Base-by-base conservation (phyloP, 75 land plant species). In the Isoetes taiwanensis region DNA sequence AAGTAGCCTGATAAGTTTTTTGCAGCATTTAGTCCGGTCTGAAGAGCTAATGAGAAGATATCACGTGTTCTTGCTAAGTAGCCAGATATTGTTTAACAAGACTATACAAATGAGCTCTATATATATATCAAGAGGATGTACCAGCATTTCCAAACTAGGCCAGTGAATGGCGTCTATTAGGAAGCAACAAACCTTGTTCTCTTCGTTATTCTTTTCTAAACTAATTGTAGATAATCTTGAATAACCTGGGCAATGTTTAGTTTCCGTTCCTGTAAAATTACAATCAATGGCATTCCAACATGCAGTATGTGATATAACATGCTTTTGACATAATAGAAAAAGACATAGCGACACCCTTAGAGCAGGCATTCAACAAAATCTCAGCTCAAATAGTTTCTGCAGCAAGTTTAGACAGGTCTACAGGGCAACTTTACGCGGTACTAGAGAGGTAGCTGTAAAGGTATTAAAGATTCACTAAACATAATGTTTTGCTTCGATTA, bases 81-180 rank as follows among this genome's bases (percentile, higher is more conserved):
- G 41, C 98, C 98, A 30, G 98, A 93, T 70, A 93, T 93, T 20
- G 70, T 93, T 19, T 81, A 95, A 53, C 86, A 87, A 65, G 98
- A 93, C 72, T 93, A 93, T 59, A 93, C 88, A 95, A 93, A 79
- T 72, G 98, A 93, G 60, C 90, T 93, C 17, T 93, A 95, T 72
- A 81, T n/a, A n/a, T 71, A 43, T 78, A 87, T 64, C 98, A 93
- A 66, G 98, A 93, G 72, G 98, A 93, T 66, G 98, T 93, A 41
- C 98, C 98, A 31, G 55, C 98, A 33, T 93, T 93, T 56, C 84
- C 98, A 23, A 87, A 88, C 67, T 61, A 93, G 96, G 97, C 86
- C 21, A n/a, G n/a, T 16, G 25, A n/a, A n/a, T n/a, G n/a, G n/a
- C n/a, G n/a, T n/a, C n/a, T n/a, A n/a, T n/a, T n/a, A n/a, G n/a